Evolutionary conservation across 31 red algal genomes (phyloP).

Genomic region (Pterothamnion heteromorphum): DNA sequence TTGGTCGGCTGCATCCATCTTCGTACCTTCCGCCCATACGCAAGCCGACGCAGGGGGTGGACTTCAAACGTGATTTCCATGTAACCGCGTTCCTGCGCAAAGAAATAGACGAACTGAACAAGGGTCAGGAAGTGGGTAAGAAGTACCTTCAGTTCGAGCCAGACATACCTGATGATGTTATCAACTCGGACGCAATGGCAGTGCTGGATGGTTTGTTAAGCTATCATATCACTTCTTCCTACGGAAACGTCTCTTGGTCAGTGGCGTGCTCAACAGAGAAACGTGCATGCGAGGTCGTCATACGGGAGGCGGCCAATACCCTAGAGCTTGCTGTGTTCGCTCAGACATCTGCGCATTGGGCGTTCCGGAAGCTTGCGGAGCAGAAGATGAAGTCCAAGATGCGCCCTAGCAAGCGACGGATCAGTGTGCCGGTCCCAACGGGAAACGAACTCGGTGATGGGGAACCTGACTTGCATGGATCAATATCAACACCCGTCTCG

Average conservation of each 20-base stretch:
- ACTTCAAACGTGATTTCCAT: not conserved
- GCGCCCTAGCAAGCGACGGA: too few species aligned
- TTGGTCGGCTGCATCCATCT: too few species aligned
- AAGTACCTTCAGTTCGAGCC: not conserved
- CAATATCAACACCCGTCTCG: too few species aligned
- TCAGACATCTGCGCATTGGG: not conserved
- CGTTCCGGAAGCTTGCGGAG: not conserved
- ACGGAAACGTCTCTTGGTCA: not conserved
- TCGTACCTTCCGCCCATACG: constrained; percentile 1
- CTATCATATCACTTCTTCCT: not conserved
- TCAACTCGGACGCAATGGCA: not conserved
- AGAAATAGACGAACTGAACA: not conserved
- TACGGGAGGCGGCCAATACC: not conserved
- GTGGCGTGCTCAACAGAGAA: not conserved
- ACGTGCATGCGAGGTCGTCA: constrained; percentile 14
- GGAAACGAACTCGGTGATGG: too few species aligned
- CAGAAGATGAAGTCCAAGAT: constrained; percentile 32
- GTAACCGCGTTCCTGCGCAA: not conserved
- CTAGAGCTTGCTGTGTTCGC: not conserved
- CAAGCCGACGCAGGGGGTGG: not conserved
- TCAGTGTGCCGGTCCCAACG: too few species aligned
- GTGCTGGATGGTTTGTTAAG: not conserved
- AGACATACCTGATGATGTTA: not conserved
- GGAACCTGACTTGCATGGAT: too few species aligned
- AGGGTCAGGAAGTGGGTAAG: not conserved